Base-by-base conservation (phyloP, 2,329 filamentous ascomycete species). In the Geosmithia putterillii region DNA sequence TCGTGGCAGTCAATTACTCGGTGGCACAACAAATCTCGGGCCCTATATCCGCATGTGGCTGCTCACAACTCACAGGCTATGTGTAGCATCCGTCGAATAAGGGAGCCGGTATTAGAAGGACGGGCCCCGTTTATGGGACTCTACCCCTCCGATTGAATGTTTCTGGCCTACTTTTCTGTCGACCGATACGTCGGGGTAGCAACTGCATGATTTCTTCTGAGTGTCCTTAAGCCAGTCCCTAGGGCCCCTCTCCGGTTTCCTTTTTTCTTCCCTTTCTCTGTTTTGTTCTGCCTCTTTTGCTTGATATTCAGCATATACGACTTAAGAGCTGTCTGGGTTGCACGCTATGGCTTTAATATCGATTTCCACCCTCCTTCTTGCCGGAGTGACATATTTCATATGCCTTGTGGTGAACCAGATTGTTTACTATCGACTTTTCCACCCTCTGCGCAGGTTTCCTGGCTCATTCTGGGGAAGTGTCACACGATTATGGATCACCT, bases 401-500 rank as follows among this genome's bases (percentile, higher is more conserved):
- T 41, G 39, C n/a, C 8, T 7, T 18, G 20, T 41, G 15, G 21
- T 42, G 7, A 40, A 25, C 28, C 71, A 72, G 52, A 64, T 70
- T 12, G 61, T 71, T 46, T 61, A 70, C 46, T 66, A 63, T 56
- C 65, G 68, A 32, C 71, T 70, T 56, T 70, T 74, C 42, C 70
- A 75, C 46, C 70, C 73, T 10, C 57, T 77, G 4, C 55, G 63
- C 17, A 60, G 62, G 25, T 76, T 74, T 47, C 72, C 72, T 1
- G 73, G 73, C 3, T 69, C 70, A 1, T 76, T 75, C 50, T 74
- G 69, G 67, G 71, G 60, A 21, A 65, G 63, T 42, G 67, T 75
- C 15, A 74, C 71, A n/a, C 55, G 66, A 39, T 57, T 76, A 9
- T 76, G 70, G 68, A 66, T 74, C 42, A 63, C 69, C 40, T 73